phyloP scores from a whole-genome alignment of 345 rosid species.

The Populus simonii region DNA sequence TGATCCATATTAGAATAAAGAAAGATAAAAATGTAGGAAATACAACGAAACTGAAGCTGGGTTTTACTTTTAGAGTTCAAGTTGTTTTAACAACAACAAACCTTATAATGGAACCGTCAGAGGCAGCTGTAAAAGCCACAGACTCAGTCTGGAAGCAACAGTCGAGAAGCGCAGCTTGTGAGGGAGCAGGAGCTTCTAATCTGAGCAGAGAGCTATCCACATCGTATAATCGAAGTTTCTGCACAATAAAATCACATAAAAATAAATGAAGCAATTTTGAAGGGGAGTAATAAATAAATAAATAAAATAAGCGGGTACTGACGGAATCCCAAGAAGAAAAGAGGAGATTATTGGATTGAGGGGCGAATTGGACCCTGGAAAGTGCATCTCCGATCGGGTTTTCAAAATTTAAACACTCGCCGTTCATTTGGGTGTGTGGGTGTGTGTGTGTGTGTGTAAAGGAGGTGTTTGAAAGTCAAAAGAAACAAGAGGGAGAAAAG shows the following conservation, averaged over 20 bases:
- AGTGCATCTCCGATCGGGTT: conserved; percentile 60
- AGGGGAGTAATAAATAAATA: background rate
- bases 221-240: conserved; percentile 71
- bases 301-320: conserved; percentile 24
- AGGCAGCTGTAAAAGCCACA: conserved; percentile 49
- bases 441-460: too few species aligned
- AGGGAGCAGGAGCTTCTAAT: conserved; percentile 43
- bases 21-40: too few species aligned
- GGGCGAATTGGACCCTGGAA: conserved; percentile 72
- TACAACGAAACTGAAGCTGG: background rate
- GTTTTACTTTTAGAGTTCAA: background rate
- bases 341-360: conserved; percentile 69
- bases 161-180: conserved; percentile 65
- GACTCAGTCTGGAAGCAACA: conserved; percentile 70
- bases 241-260: background rate
- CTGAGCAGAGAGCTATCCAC: conserved; percentile 59
- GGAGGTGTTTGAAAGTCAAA: background rate
- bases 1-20: background rate
- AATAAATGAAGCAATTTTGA: background rate
- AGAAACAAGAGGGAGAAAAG: background rate
- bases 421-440: background rate
- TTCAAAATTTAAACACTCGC: conserved; percentile 34
- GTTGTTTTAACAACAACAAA: conserved; percentile 7
- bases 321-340: conserved; percentile 92
- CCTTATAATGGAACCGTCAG: conserved; percentile 82